Base-by-base conservation (phyloP, 2,329 filamentous ascomycete species). In the Coniochaeta sp. region DNA sequence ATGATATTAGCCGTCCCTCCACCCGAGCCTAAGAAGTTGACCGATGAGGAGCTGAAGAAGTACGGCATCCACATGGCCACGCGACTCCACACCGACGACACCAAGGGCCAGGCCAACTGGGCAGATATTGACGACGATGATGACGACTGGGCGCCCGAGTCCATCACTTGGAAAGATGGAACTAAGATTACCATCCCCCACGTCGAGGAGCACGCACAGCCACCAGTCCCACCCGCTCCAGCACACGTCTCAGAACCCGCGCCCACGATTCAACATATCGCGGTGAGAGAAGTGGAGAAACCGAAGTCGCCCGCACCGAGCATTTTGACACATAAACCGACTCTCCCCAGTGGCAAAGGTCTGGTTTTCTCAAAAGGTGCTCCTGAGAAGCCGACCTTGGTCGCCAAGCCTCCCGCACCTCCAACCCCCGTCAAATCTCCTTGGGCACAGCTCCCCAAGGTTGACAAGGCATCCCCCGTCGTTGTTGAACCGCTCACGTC, bases 121-220 rank as follows among this genome's bases (percentile, higher is more conserved):
- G 91, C 90, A 26, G 91, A 96, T 69, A 93, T 93, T 62, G 91
- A 95, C 62, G 91, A 95, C 61, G 90, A 95, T 64, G 89, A 93
- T 68, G 91, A 95, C 40, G 90, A 93, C 68, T 93, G 90, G 89
- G 89, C 87, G 16, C 90, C 90, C 1, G 90, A 95, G 64, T 86
- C 89, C 58, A 91, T 95, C 65, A 90, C 90, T 61, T 96, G 91
- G 91, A 90, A 89, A 69, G 91, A 96, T 72, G 90, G 90, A 59
- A 95, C 90, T 56, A 93, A 93, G 73, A 89, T 89, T 36, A 90
- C 87, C 6, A 79, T 93, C 17, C 85, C 88, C 17, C 82, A 86
- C 62, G 77, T 80, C 57, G 85, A 88, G 42, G 84, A 87, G 58
- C 69, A 70, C 26, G 62, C 70, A 24, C 54, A 19, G 36, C 65